Base-by-base conservation (phyloP, 23 red algal genomes). In the Gracilaria vermiculophylla region DNA sequence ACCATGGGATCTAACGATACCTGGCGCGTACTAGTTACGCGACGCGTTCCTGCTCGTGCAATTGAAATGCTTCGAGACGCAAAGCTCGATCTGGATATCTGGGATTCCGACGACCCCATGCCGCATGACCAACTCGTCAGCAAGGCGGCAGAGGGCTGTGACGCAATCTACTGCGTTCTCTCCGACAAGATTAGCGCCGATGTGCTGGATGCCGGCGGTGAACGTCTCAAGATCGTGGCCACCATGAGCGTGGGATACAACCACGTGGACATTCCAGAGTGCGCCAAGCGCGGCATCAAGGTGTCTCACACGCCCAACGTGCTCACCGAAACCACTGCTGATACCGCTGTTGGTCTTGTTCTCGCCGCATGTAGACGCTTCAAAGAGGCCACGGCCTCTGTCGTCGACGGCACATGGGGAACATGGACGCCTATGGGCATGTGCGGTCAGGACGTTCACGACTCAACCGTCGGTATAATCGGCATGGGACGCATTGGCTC, bases 191-290 rank as follows among this genome's bases (percentile, higher is more conserved):
- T 93, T 35, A 69, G 44, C 21, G 80, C 79, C 20, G 78, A 74
- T 27, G 78, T 93, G 31, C 41, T 93, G 5, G 79, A 93, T 3
- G 65, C 90, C 31, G 90, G 53, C 17, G 78, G 78, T 2, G 23
- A 70, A 34, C 88, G 88, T 11, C 71, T 93, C 39, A 90, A 91
- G 80, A 42, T 90, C 0, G 70, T 98, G 25, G 79, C 90, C 41
- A 98, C 95, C 17, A 94, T 98, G 91, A 83, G 73, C 36, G 95
- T 98, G 42, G 95, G 95, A 32, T 94, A 89, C 74, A 98, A 98
- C 72, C 95, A 98, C 86, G 80, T 98, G n/a, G 95, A 98, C 69
- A 60, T 86, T 62, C 44, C 53, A 15, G 76, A 87, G 40, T 94
- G 90, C 28, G 58, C 40, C 17, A 43, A 45, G 49, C 53, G 87